Evolutionary conservation across 257 asterid genomes (phyloP), one percentile per base, ranked within the genome.

Genomic region (Fraxinus pennsylvanica): DNA sequence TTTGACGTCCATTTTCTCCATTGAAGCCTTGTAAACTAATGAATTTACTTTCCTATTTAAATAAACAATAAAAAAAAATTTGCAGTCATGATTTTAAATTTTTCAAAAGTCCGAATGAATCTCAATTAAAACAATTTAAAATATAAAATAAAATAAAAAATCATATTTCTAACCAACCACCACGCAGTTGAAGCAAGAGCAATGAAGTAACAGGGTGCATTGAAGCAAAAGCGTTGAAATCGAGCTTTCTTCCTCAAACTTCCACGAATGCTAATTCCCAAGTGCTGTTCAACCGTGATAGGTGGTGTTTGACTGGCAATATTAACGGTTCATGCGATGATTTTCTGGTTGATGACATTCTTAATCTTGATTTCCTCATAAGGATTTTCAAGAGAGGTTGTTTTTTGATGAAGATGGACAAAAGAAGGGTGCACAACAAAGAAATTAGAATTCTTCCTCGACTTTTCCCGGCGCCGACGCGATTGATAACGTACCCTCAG

Each of bases 271-370:
- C 88, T n/a, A 84, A 45, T 81, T 85, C 89, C 13, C 91, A 85
- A 82, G 85, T 81, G 36, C 78, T 85, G 19, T 77, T 82, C 82
- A 87, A 87, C 85, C 96, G 89, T 59, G 97, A 92, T 84, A 92
- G 86, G 63, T 91, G 91, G 90, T 86, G 90, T 80, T 82, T 89
- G 50, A 66, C 92, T 63, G 93, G 91, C 10, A 80, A 87, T 21
- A 90, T 85, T 85, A 80, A n/a, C 87, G 96, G 69, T 22, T 59
- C 80, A 2, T 68, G 80, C 54, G 97, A 96, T 59, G 99, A 96
- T 86, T 96, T 96, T 78, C 93, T 97, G 32, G 97, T 96, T 15
- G 99, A 96, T 43, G 99, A 94, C 78, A 97, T 96, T 21, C 92
- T 96, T 29, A 92, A 96, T 85, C 94, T 96, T 54, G 97, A 96